Base-by-base conservation (phyloP, 352 stramenopile species). In the Pythium aristosporum region DNA sequence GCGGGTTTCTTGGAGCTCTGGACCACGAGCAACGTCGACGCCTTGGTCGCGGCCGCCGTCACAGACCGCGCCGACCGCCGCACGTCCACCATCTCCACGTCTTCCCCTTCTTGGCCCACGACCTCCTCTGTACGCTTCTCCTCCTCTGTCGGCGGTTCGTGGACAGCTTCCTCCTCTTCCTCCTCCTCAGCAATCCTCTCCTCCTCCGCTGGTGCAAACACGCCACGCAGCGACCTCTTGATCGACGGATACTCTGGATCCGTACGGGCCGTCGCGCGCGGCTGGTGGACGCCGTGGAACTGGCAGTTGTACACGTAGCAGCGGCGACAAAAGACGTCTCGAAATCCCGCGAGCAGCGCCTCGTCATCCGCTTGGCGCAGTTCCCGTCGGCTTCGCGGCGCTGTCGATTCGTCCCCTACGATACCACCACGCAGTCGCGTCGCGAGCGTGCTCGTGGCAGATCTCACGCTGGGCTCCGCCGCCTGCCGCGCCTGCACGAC, bases 251-350 rank as follows among this genome's bases (percentile, higher is more conserved):
- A 85, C 7, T 57, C 67, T 5, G 85, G 85, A 59, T 94, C 82
- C 1, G 71, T 68, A 8, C 82, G 80, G 44, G 77, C 64, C 23
- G 66, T 44, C 9, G 80, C 67, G 25, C 72, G 41, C 11, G 82
- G 80, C 56, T 91, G 81, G 9, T 80, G 61, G 44, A 76, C 65
- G 16, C 82, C 84, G 63, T 94, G 86, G 32, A 87, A 75, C 61
- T 80, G 68, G 61, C 86, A 94, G 57, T 85, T 91, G 73, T 90
- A 94, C 41, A 61, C 46, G 53, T 76, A 89, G 68, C 86, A 94
- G n/a, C 76, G 80, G 8, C 84, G 80, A 47, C 86, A 94, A 43
- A 92, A 92, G 32, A 89, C 77, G 21, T 78, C 63, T 41, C 75
- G 75, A 39, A 87, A 90, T 28, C 69, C 74, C 0, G 47, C 46